phyloP scores from a whole-genome alignment of 352 stramenopile genomes.

The Phytophthora uliginosa region DNA sequence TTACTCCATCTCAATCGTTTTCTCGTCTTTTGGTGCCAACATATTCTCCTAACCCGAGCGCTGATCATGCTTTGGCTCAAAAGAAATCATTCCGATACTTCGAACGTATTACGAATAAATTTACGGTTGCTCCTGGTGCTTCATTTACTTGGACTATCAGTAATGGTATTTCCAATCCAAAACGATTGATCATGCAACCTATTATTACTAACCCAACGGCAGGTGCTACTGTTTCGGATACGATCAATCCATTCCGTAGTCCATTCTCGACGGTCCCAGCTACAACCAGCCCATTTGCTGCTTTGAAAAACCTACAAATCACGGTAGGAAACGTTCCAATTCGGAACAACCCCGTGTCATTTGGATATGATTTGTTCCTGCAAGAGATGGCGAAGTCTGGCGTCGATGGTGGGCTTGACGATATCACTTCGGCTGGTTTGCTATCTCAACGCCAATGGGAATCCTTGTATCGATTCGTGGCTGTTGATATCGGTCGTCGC shows the following conservation, averaged over 20 bases:
- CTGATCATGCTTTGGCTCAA: conserved; percentile 3
- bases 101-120: conserved; percentile 30
- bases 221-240: too few species aligned
- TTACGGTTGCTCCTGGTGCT: conserved; percentile 10
- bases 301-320: conserved; percentile 1
- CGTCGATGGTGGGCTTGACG: conserved; percentile 2
- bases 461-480: neutral
- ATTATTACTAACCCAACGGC: conserved; percentile 11
- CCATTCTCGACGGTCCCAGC: conserved; percentile 29
- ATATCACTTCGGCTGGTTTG: neutral
- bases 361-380: conserved; percentile 2
- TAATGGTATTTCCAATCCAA: neutral
- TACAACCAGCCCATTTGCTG: conserved; percentile 15
- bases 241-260: too few species aligned
- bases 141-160: neutral
- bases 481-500: conserved; percentile 3
- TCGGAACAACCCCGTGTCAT: neutral
- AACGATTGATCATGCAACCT: neutral
- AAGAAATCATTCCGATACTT: conserved; percentile 23
- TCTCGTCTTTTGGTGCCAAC: conserved; percentile 19
- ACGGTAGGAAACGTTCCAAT: neutral
- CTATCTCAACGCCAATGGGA: neutral
- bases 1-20: conserved; percentile 22
- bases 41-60: conserved; percentile 21
- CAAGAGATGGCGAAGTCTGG: conserved; percentile 1